Evolutionary conservation across 768 basidiomycete genomes (phyloP), one percentile per base, ranked within the genome.

Genomic region (Termitomyces sp.): DNA sequence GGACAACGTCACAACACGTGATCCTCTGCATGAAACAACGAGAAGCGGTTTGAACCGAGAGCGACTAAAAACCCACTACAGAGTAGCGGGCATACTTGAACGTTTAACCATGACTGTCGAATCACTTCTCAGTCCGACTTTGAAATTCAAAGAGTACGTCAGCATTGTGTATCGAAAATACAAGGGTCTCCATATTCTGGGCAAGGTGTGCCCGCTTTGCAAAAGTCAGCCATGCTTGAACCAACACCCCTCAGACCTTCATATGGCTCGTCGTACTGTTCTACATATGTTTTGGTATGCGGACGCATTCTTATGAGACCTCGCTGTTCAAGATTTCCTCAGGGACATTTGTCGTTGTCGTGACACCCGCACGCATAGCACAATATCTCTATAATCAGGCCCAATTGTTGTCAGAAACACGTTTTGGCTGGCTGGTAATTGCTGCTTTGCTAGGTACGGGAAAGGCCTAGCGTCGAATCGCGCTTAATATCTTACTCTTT

Each of bases 381-480:
- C 91, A 93, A 75, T 81, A 77, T 59, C 71, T 87, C 61, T 92
- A 93, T 75, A 85, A 93, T 72, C 72, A 81, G 55, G 85, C 89
- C 15, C 84, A 84, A 66, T 75, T 78, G 65, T 78, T 92, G 62
- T 85, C 86, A 55, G 79, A 78, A 61, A 78, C 81, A 63, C 79
- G 73, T 22, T 83, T 82, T 56, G 92, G 92, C 13, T 88, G 85
- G 82, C 68, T 89, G 35, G 76, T 83, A 39, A 75, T 92, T 46
- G 74, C 74, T 15, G 68, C 65, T 56, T 71, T 78, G 12, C 81
- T 90, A 40, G 75, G 90, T 91, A 68, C 55, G 82, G 18, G 5
- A 52, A 42, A 54, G 32, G 40, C 40, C 13, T 49, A 20, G 72
- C 20, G 9, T 49, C 32, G n/a, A 22, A 60, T 50, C 22, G 28